Percentiles rank a stretch among this genome's conserved stretches.
phyloP scores from a whole-genome alignment of 345 rosid species.

The Mercurialis annua region DNA sequence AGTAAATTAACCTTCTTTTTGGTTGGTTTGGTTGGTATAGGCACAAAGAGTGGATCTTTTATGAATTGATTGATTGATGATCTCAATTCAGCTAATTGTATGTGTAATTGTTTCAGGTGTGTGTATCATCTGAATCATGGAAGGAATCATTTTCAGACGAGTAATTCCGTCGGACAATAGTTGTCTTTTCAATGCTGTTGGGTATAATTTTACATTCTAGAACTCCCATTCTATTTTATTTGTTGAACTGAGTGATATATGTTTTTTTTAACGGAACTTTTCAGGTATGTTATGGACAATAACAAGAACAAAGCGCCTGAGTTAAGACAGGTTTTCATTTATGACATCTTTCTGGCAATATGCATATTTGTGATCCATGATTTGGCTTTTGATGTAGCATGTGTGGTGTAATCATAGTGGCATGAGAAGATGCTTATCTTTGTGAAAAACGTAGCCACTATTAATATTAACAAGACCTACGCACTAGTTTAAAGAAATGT shows the following conservation, averaged over 20 bases:
- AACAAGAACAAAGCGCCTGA: slow-evolving; percentile 53
- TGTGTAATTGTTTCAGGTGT: slow-evolving; percentile 15
- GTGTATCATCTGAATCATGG: slow-evolving; percentile 23
- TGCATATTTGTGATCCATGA: background rate
- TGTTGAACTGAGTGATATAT: background rate
- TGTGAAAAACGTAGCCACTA: too few species aligned
- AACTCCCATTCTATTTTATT: background rate
- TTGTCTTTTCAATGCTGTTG: slow-evolving; percentile 90
- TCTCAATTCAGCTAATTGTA: background rate
- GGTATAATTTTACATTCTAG: slow-evolving; percentile 42
- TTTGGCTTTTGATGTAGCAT: background rate
- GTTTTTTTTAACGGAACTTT: slow-evolving; percentile 8
- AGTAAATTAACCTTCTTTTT: background rate
- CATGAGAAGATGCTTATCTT: slow-evolving; percentile 4
- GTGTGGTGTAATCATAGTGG: background rate
- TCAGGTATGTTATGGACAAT: slow-evolving; percentile 86
- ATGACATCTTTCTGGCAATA: background rate
- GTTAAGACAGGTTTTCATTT: slow-evolving; percentile 43
- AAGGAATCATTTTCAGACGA: slow-evolving; percentile 71
- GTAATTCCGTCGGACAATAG: slow-evolving; percentile 96
- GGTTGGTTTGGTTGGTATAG: background rate
- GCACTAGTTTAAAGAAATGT: background rate
- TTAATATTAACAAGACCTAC: background rate
- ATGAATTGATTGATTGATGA: background rate
- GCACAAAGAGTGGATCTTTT: background rate